Base-by-base conservation (phyloP, 2,329 filamentous ascomycete genomes). In the Fusarium foetens region DNA sequence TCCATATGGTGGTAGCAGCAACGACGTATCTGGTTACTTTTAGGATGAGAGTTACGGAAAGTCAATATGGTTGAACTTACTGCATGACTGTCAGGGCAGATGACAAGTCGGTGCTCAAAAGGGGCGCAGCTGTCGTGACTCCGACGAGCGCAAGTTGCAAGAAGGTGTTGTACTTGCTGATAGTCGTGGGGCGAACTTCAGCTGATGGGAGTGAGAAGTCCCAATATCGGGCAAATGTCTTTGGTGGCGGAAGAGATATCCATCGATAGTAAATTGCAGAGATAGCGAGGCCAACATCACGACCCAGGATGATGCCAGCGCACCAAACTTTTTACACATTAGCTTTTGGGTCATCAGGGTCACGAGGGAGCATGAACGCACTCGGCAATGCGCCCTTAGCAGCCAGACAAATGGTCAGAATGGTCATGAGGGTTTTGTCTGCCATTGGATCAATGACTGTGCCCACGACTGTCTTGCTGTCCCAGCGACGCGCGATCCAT, bases 371-470 rank as follows among this genome's bases (percentile, higher is more conserved):
- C 49, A 45, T 61, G 49, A 36, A 84, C 89, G 74, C 84, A 94
- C 93, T 84, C 65, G 95, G 94, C 55, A 99, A 86, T 19, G 90
- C 88, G 7, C 94, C 94, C 76, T 97, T 94, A 70, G 92, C 86
- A 8, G 95, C 94, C 48, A 98, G 84, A 72, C 93, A 94, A 17
- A 95, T 91, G 1, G 95, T 97, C 76, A 97, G 83, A 64, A 97
- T 90, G 1, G 95, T 98, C 96, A 99, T 98, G 72, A 99, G 88
- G 13, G 90, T 89, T 84, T 99, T 99, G 83, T 99, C 96, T 6
- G 96, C 96, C 93, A 98, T 96, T 10, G 96, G 96, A 78, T 97
- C 95, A 70, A 99, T 94, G 35, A 99, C 90, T 60, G 94, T 97
- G 60, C 96, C 96, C 14, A 98, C 94, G 3, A 99, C 95, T 1